Percentiles rank a stretch among this genome's conserved stretches.
These are phyloP conservation scores for Phragmites australis DNA, from an alignment of 176 grass and related monocot species.

Conservation along the genomic window DNA sequence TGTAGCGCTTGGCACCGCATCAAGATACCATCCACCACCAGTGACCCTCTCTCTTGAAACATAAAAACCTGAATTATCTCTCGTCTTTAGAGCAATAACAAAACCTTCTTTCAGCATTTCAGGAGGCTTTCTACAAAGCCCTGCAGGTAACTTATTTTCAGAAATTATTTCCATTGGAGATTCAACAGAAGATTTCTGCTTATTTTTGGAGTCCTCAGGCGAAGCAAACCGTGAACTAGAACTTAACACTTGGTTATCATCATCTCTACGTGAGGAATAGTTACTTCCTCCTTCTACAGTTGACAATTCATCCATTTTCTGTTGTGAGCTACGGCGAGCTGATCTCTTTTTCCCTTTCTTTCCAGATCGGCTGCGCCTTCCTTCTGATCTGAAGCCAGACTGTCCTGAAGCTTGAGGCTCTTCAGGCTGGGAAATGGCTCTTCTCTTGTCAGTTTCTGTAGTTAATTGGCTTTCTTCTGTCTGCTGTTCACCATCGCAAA, in stretches of 20 bases:
- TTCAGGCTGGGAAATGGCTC: slow-evolving; percentile 57
- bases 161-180: slow-evolving; percentile 76
- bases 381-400: slow-evolving; percentile 74
- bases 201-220: slow-evolving; percentile 77
- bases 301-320: slow-evolving; percentile 82
- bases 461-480: slow-evolving; percentile 80
- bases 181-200: slow-evolving; percentile 66
- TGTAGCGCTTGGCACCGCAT: slow-evolving; percentile 76
- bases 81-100: slow-evolving; percentile 70
- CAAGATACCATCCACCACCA: slow-evolving; percentile 80
- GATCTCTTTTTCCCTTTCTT: slow-evolving; percentile 99
- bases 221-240: slow-evolving; percentile 97
- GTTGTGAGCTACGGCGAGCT: slow-evolving; percentile 75
- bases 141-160: slow-evolving; percentile 50
- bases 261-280: slow-evolving; percentile 67
- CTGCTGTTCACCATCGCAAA: slow-evolving; percentile 56
- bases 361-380: slow-evolving; percentile 67
- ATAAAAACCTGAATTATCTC: slow-evolving; percentile 65
- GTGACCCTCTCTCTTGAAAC: slow-evolving; percentile 70
- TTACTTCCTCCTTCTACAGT: slow-evolving; percentile 64
- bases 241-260: slow-evolving; percentile 82
- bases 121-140: slow-evolving; percentile 40
- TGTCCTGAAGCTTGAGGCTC: slow-evolving; percentile 67
- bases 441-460: slow-evolving; percentile 72
- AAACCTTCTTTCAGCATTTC: slow-evolving; percentile 77